Conservation (phyloP, 345 rosid genomes). For the Hypericum androsaemum region DNA sequence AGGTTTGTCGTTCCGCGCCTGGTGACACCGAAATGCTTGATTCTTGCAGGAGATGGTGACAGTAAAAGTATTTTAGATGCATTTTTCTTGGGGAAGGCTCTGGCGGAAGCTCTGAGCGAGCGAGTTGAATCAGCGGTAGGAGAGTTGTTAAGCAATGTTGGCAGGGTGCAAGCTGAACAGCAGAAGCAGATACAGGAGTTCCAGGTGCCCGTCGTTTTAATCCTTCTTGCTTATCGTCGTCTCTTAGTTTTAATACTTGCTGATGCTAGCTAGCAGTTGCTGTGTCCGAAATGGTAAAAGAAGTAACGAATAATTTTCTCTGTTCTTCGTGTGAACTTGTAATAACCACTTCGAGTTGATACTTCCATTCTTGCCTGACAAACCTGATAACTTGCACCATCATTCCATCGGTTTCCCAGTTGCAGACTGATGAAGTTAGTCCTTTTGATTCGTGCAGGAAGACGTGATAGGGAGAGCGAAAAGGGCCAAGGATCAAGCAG, state of each 20-base stretch:
- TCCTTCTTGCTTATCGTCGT: not conserved
- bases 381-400: too few relatives aligned
- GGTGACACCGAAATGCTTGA: not conserved
- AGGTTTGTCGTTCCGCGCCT: too few relatives aligned
- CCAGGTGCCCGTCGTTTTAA: conserved; percentile 35
- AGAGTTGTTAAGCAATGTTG: conserved; percentile 60
- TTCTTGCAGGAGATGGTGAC: conserved; percentile 51
- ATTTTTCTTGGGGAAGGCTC: conserved; percentile 87
- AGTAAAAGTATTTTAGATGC: conserved; percentile 68
- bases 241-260: not conserved
- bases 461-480: conserved; percentile 78
- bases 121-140: conserved; percentile 72
- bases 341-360: too few relatives aligned
- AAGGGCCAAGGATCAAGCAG: conserved; percentile 72
- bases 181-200: conserved; percentile 83
- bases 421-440: too few relatives aligned
- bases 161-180: conserved; percentile 82
- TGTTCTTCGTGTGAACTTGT: too few relatives aligned
- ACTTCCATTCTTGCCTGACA: too few relatives aligned
- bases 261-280: too few relatives aligned
- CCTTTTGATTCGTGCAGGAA: conserved; percentile 36
- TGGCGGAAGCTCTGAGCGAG: conserved; percentile 81
- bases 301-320: too few relatives aligned
- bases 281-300: too few relatives aligned
- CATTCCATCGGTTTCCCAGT: too few relatives aligned